These are phyloP conservation scores for Zarea fungicola DNA, from an alignment of 2,329 filamentous ascomycete genomes.

Conservation along the genomic window DNA sequence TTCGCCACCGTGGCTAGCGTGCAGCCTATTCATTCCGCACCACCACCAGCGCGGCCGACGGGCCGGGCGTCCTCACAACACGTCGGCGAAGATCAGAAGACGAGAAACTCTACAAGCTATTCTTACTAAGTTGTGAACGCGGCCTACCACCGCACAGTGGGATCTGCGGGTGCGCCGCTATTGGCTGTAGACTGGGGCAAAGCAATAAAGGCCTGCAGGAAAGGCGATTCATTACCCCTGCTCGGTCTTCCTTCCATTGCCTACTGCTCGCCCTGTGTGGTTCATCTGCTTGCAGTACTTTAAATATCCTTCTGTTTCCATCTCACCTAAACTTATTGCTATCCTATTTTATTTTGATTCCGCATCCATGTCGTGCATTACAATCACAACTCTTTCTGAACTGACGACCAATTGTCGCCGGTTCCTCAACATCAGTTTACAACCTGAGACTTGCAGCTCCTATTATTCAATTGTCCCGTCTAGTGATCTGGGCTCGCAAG, in stretches of 20 bases:
- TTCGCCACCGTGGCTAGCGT: conserved; percentile 11
- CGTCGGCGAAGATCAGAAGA: neutral
- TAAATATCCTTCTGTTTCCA: conserved; percentile 10
- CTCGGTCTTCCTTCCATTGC: conserved; percentile 3
- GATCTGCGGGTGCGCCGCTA: neutral
- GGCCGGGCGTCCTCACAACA: neutral
- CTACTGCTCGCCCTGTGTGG: neutral
- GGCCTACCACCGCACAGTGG: neutral
- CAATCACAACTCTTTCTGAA: neutral
- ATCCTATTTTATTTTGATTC: conserved; percentile 8
- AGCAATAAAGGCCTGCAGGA: conserved; percentile 6
- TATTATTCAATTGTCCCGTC: neutral
- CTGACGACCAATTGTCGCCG: conserved; percentile 4
- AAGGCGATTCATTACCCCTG: conserved; percentile 8
- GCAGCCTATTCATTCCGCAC: conserved; percentile 9
- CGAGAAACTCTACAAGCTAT: too few species aligned
- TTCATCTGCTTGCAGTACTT: neutral
- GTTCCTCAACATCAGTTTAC: neutral
- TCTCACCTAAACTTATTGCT: conserved; percentile 2
- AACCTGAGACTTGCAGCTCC: neutral
- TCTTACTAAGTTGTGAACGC: too few species aligned
- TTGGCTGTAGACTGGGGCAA: conserved; percentile 9
- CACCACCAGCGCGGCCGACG: conserved; percentile 4
- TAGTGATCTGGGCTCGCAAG: neutral
- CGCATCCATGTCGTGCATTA: conserved; percentile 9